Percentiles rank a stretch among this genome's conserved stretches.
Evolutionary conservation across 2,329 filamentous ascomycete species (phyloP).

Genomic region (Paramyrothecium sp.): DNA sequence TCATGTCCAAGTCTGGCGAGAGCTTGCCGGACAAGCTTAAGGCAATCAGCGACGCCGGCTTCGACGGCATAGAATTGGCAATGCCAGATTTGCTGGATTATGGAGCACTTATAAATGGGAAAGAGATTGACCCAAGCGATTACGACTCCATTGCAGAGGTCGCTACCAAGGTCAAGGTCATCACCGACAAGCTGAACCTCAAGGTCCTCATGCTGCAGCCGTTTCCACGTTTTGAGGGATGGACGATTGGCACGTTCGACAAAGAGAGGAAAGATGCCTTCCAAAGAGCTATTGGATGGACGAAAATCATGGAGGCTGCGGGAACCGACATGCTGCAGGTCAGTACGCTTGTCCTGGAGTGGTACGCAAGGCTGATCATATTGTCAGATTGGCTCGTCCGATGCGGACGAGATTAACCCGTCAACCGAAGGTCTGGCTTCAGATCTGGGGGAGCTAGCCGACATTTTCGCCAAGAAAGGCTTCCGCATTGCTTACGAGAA

Average conservation of each 20-base stretch:
- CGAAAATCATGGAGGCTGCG: conserved; percentile 66
- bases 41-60: conserved; percentile 63
- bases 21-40: conserved; percentile 59
- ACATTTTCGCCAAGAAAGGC: conserved; percentile 55
- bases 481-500: conserved; percentile 74
- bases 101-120: conserved; percentile 47
- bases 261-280: conserved; percentile 62
- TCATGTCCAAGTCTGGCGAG: conserved; percentile 42
- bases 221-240: conserved; percentile 76
- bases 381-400: conserved; percentile 62
- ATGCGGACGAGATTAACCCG: conserved; percentile 55
- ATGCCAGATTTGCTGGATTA: conserved; percentile 71
- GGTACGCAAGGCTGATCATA: background rate
- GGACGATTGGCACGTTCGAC: conserved; percentile 49
- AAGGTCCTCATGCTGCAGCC: conserved; percentile 72
- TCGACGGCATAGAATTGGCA: conserved; percentile 69
- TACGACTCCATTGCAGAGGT: conserved; percentile 57
- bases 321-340: conserved; percentile 72
- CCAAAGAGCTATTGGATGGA: conserved; percentile 62
- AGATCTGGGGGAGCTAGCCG: conserved; percentile 64
- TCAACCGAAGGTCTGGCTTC: conserved; percentile 50
- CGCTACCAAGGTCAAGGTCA: conserved; percentile 49
- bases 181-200: conserved; percentile 54
- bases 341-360: background rate
- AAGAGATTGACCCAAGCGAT: conserved; percentile 53